Conservation (phyloP, 2,329 filamentous ascomycete species). For the Didymella pomorum region DNA sequence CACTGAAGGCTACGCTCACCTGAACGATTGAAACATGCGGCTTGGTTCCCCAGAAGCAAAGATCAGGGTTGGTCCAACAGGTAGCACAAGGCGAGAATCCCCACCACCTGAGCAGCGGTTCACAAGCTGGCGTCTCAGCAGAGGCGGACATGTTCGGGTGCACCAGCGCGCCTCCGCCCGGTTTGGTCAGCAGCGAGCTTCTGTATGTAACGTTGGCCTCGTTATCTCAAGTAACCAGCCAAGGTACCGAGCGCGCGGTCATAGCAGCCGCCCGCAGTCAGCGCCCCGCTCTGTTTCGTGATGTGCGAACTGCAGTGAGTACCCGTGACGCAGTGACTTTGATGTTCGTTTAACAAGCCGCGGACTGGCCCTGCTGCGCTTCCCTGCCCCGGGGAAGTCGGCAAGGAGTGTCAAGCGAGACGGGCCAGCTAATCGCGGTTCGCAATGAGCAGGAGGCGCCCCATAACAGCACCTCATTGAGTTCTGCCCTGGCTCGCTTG, state of each 20-base stretch:
- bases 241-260: slow-evolving; percentile 42
- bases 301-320: slow-evolving; percentile 26
- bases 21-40: slow-evolving; percentile 49
- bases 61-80: slow-evolving; percentile 33
- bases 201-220: slow-evolving; percentile 49
- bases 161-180: slow-evolving; percentile 30
- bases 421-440: slow-evolving; percentile 25
- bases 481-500: slow-evolving; percentile 35
- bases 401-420: slow-evolving; percentile 38
- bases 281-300: slow-evolving; percentile 31
- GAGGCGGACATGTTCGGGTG: slow-evolving; percentile 49
- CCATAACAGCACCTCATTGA: slow-evolving; percentile 11
- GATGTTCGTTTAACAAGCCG: slow-evolving; percentile 21
- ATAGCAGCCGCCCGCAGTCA: slow-evolving; percentile 36
- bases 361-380: slow-evolving; percentile 5
- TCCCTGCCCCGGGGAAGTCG: slow-evolving; percentile 43
- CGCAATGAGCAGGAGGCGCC: slow-evolving; percentile 2
- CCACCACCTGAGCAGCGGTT: slow-evolving; percentile 25
- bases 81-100: slow-evolving; percentile 45
- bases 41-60: slow-evolving; percentile 31
- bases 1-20: slow-evolving; percentile 38
- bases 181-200: slow-evolving; percentile 34
- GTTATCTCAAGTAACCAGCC: slow-evolving; percentile 44
- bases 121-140: slow-evolving; percentile 42
- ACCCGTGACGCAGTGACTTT: slow-evolving; percentile 32